Evolutionary conservation across 192 early-diverging fungal genomes (phyloP), one percentile per base, ranked within the genome.

Genomic region (Pilaira anomala): DNA sequence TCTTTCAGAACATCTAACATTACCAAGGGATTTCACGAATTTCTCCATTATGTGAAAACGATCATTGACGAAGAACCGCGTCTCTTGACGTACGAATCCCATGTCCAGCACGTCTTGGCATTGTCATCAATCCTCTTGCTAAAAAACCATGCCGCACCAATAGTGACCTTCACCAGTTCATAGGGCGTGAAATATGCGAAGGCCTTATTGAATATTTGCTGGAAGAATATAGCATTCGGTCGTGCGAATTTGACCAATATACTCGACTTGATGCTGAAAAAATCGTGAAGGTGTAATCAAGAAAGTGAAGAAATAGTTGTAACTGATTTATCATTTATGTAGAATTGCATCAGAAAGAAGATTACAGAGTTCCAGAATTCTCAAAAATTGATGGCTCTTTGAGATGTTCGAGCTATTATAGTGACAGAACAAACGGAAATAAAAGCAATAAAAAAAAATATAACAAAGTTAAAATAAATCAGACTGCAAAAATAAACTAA

Each of bases 201-300:
- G 55, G 19, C 40, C 55, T 58, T 58, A 58, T 58, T 42, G 55
- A 58, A 58, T 58, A 58, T 58, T 58, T 58, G 55, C 55, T 58
- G 30, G 55, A 40, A 19, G 55, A 58, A 58, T 58, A 58, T 58
- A 36, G 55, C 33, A 58, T 58, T 58, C 39, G 33, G 55, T 58
- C 55, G 33, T 58, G 55, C 55, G 39, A 58, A 58, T 58, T 58
- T 58, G 55, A 58, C 55, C 55, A 58, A 41, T 58, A 58, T 58
- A 42, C 24, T 58, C 39, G 33, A n/a, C 55, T 41, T 58, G 36
- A 39, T 58, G 55, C 55, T 58, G 55, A 58, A 58, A 39, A 58
- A 39, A 58, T 58, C 24, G 55, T 58, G 36, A 58, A 58, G 55
- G 55, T 58, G 40, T 58, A 58, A 40, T 39, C 55, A 42, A 58